These are phyloP conservation scores for Anthracocystis walkeri DNA, from an alignment of 1,284 basidiomycete species.

Conservation along the genomic window DNA sequence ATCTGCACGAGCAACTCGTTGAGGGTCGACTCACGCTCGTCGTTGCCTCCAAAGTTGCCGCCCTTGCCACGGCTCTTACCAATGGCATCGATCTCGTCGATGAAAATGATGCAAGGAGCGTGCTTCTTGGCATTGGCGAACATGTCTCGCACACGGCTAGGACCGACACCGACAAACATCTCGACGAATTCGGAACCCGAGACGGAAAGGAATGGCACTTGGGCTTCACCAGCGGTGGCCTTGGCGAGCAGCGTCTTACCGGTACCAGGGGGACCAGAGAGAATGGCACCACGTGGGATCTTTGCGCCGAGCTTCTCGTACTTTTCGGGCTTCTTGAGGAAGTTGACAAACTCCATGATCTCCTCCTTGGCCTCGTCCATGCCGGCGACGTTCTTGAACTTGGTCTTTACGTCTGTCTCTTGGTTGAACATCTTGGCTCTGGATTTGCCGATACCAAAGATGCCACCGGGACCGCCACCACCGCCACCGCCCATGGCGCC, in stretches of 20 bases:
- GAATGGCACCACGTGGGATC: conserved; percentile 96
- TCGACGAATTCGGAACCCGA: conserved; percentile 99
- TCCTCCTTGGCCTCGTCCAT: conserved; percentile 99
- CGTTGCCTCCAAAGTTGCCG: conserved; percentile 90
- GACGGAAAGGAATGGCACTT: conserved; percentile 96
- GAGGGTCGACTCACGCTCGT: conserved; percentile 96
- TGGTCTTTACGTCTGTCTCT: conserved; percentile 92
- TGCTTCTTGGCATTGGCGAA: conserved; percentile 98
- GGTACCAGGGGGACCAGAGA: conserved; percentile 97
- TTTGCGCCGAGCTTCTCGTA: conserved; percentile 98
- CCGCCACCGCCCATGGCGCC: conserved; percentile 67
- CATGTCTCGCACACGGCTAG: conserved; percentile 94
- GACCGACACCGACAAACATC: conserved; percentile 99
- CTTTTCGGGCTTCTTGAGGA: conserved; percentile 93
- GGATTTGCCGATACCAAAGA: conserved; percentile 97
- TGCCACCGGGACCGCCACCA: conserved; percentile 80
- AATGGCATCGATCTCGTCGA: conserved; percentile 81
- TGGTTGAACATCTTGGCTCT: conserved; percentile 96
- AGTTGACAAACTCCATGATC: conserved; percentile 99
- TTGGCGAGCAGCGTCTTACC: conserved; percentile 98
- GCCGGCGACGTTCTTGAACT: conserved; percentile 95
- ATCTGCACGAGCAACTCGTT: conserved; percentile 99
- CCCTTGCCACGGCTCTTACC: conserved; percentile 93
- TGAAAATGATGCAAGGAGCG: conserved; percentile 90
- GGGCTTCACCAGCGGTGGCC: conserved; percentile 96